Evolutionary conservation across 306 rosid species (phyloP).

Genomic region (Alnus rubra): DNA sequence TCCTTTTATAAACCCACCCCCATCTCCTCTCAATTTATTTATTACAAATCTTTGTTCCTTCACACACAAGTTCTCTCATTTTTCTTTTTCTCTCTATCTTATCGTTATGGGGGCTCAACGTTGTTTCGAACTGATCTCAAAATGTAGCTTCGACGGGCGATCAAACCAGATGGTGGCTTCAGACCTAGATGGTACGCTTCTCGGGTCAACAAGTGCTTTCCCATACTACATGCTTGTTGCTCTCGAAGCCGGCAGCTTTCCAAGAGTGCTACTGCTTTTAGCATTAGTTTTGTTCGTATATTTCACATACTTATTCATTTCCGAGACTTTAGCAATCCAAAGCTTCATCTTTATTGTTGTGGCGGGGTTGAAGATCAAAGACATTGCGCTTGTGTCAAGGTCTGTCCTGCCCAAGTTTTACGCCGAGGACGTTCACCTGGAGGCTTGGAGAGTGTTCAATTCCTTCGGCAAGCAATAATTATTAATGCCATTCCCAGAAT

Average conservation of each 20-base stretch:
- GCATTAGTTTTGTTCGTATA: conserved; percentile 58
- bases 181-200: conserved; percentile 81
- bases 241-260: conserved; percentile 76
- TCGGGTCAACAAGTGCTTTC: conserved; percentile 63
- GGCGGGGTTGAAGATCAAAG: conserved; percentile 55
- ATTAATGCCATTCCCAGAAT: conserved; percentile 78
- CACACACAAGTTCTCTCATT: neutral
- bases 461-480: conserved; percentile 73
- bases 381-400: conserved; percentile 65
- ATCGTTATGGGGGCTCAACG: conserved; percentile 53
- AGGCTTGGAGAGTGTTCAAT: conserved; percentile 72
- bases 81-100: neutral
- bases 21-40: conserved; percentile 26
- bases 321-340: conserved; percentile 64
- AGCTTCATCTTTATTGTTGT: conserved; percentile 59
- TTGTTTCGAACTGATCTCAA: conserved; percentile 57
- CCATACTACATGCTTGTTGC: conserved; percentile 95
- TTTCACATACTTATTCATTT: conserved; percentile 60
- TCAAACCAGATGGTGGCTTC: conserved; percentile 78
- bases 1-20: conserved; percentile 47
- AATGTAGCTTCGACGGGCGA: conserved; percentile 59
- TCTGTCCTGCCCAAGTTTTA: conserved; percentile 84
- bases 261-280: conserved; percentile 63
- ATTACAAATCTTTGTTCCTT: conserved; percentile 22
- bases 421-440: conserved; percentile 73